Conservation (phyloP, 2,329 filamentous ascomycete genomes). For the Botrytis squamosa region DNA sequence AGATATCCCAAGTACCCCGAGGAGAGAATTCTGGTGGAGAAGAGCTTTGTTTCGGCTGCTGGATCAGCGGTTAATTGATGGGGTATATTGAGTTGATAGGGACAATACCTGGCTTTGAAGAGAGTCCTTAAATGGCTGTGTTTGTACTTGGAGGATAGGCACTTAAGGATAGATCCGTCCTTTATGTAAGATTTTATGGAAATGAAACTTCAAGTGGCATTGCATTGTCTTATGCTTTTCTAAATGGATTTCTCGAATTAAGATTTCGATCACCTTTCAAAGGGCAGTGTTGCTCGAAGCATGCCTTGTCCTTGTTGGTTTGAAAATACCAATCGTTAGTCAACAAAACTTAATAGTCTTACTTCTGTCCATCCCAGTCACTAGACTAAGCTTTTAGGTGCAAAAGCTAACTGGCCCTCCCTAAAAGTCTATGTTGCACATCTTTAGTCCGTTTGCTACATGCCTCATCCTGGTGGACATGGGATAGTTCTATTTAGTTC, state of each 20-base stretch:
- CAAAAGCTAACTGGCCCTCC: not conserved
- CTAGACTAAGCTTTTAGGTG: not conserved
- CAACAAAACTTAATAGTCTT: not conserved
- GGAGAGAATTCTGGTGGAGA: not conserved
- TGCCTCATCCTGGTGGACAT: not conserved
- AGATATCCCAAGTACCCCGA: not conserved
- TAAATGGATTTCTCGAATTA: not conserved
- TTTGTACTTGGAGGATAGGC: not conserved
- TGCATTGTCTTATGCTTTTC: not conserved
- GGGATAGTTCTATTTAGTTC: not conserved
- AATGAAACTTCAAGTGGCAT: not conserved
- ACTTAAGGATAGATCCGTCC: not conserved
- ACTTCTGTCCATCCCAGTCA: not conserved
- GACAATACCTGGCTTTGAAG: not conserved
- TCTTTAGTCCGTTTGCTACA: not conserved
- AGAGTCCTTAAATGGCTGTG: not conserved
- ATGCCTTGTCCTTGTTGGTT: not conserved
- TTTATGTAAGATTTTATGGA: not conserved
- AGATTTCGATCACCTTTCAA: not conserved
- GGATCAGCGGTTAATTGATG: not conserved
- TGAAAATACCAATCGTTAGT: not conserved
- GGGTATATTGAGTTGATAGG: not conserved
- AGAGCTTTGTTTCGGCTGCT: slow-evolving; percentile 14
- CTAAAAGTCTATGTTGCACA: not conserved
- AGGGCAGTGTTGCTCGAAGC: not conserved